These are phyloP conservation scores for Saccharomyces eubayanus DNA, from an alignment of 805 yeast genomes.

Conservation along the genomic window DNA sequence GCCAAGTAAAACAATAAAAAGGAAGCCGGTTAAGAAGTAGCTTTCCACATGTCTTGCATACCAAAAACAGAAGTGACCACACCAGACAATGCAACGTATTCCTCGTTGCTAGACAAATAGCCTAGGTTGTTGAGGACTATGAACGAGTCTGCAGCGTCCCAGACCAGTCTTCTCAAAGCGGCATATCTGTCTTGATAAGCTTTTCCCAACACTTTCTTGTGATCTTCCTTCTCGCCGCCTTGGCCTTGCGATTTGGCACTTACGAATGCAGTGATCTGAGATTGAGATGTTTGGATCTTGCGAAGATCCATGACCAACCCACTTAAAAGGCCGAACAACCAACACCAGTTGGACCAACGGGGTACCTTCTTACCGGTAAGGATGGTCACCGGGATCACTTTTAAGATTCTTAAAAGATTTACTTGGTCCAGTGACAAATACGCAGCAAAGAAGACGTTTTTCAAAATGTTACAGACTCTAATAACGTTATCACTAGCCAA, in stretches of 20 bases:
- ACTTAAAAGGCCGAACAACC: conserved; percentile 65
- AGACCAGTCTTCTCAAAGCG: conserved; percentile 55
- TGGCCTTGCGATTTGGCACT: background rate
- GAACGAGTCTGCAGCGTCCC: conserved; percentile 68
- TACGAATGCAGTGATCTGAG: conserved; percentile 9
- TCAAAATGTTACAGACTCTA: conserved; percentile 28
- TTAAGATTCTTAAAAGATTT: conserved; percentile 42
- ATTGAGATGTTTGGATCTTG: conserved; percentile 36
- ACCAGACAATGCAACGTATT: conserved; percentile 78
- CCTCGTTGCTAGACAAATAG: conserved; percentile 58
- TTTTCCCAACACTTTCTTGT: conserved; percentile 16
- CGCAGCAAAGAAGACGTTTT: conserved; percentile 53
- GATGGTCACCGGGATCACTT: conserved; percentile 44
- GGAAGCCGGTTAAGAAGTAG: background rate
- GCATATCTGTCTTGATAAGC: conserved; percentile 38
- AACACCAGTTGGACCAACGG: conserved; percentile 56
- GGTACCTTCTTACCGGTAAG: conserved; percentile 43
- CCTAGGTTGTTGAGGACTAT: conserved; percentile 67
- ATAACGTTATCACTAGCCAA: conserved; percentile 40
- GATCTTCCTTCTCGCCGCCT: background rate
- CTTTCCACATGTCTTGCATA: conserved; percentile 61
- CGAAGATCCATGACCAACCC: conserved; percentile 54
- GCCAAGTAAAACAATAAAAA: background rate
- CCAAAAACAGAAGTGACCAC: conserved; percentile 73
- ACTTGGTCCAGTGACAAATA: conserved; percentile 58